Conservation (phyloP, 1,139 yeast species). For the Debaryomyces nepalensis region DNA sequence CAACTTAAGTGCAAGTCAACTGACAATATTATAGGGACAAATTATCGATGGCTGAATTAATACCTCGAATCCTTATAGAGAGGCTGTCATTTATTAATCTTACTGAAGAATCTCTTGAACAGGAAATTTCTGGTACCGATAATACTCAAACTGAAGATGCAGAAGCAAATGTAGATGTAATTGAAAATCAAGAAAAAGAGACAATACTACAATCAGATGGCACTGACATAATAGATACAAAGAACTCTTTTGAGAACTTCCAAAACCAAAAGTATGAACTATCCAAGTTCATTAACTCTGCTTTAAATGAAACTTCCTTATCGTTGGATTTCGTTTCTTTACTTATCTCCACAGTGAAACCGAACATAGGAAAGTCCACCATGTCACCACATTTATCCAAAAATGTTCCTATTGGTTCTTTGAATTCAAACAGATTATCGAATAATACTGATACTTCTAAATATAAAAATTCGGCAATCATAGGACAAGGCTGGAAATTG, state of each 20-base stretch:
- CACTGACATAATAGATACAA: slow-evolving; percentile 16
- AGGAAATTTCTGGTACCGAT: slow-evolving; percentile 23
- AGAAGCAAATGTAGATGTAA: slow-evolving; percentile 13
- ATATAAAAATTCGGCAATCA: slow-evolving; percentile 38
- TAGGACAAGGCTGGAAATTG: slow-evolving; percentile 88
- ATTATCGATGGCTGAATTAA: slow-evolving; percentile 43
- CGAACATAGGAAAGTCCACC: slow-evolving; percentile 83
- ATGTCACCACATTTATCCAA: slow-evolving; percentile 87
- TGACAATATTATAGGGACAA: slow-evolving; percentile 35
- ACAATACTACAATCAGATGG: slow-evolving; percentile 12
- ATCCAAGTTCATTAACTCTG: slow-evolving; percentile 59
- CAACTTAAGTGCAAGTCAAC: slow-evolving; percentile 11
- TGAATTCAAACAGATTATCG: slow-evolving; percentile 65
- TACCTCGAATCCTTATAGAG: slow-evolving; percentile 46
- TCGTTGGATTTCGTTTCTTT: slow-evolving; percentile 87
- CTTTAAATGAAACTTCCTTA: slow-evolving; percentile 86
- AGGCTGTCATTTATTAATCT: slow-evolving; percentile 49
- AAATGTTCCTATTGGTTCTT: slow-evolving; percentile 77
- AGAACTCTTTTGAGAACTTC: slow-evolving; percentile 51
- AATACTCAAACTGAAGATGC: slow-evolving; percentile 1
- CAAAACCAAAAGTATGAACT: slow-evolving; percentile 61
- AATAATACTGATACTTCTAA: slow-evolving; percentile 24
- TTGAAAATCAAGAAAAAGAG: slow-evolving; percentile 14
- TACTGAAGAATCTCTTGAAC: slow-evolving; percentile 57
- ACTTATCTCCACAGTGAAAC: slow-evolving; percentile 78